These are phyloP conservation scores for Gastrolobium villosum DNA, from an alignment of 306 rosid genomes.

Conservation along the genomic window DNA sequence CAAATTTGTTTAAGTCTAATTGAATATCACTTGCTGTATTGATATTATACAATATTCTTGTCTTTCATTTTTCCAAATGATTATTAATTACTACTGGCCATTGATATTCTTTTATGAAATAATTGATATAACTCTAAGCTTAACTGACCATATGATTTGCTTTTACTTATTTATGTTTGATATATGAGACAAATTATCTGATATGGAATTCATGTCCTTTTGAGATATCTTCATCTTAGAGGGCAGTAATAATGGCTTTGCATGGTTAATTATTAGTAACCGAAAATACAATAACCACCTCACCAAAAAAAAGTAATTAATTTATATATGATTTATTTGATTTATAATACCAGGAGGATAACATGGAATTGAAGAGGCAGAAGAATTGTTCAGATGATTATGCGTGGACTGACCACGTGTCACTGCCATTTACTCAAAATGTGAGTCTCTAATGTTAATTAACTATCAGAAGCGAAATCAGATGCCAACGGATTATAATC, in stretches of 20 bases:
- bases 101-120: not conserved
- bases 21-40: not conserved
- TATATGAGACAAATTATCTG: not conserved
- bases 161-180: not conserved
- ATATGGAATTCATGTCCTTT: not conserved
- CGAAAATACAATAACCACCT: too few species aligned
- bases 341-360: too few species aligned
- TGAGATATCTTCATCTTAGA: slow-evolving; percentile 44
- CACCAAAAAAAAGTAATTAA: too few species aligned
- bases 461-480: too few species aligned
- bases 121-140: not conserved
- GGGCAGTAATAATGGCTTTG: slow-evolving; percentile 69
- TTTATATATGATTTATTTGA: too few species aligned
- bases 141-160: not conserved
- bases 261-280: slow-evolving; percentile 56
- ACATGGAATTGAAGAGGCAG: too few species aligned
- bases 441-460: too few species aligned
- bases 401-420: too few species aligned
- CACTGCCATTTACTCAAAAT: too few species aligned
- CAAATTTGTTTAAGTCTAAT: not conserved
- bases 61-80: not conserved
- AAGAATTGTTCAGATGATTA: too few species aligned
- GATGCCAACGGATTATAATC: too few species aligned
- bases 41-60: not conserved
- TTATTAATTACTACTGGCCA: not conserved